Conservation (phyloP, 2,329 filamentous ascomycete genomes). For the Aspergillus sp. region DNA sequence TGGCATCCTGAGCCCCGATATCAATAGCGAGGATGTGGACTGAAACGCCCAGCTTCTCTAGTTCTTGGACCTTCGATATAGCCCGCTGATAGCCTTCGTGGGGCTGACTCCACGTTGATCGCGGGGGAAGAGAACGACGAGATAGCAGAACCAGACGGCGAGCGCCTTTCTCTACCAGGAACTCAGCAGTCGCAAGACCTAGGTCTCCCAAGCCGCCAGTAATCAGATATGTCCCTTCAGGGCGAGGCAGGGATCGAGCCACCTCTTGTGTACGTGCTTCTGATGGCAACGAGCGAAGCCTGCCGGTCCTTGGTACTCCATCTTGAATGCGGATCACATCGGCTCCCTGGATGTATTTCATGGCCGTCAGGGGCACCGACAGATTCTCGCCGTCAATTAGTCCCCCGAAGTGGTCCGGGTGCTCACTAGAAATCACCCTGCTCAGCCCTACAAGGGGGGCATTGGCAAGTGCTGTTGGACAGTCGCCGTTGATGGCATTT, state of each 20-base stretch:
- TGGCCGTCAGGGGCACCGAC: constrained; percentile 33
- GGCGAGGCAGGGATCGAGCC: background rate
- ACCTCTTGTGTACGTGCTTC: background rate
- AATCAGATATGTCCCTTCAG: constrained; percentile 43
- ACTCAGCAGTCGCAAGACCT: constrained; percentile 39
- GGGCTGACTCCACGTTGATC: constrained; percentile 27
- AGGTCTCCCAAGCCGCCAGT: constrained; percentile 45
- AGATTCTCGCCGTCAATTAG: constrained; percentile 38
- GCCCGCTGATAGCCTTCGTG: background rate
- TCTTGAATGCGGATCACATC: constrained; percentile 44
- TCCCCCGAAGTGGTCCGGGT: constrained; percentile 38
- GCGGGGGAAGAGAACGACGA: constrained; percentile 37
- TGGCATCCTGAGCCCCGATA: constrained; percentile 27
- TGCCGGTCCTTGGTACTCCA: constrained; percentile 34
- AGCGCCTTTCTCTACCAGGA: constrained; percentile 42
- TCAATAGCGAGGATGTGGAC: constrained; percentile 37
- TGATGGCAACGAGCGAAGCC: constrained; percentile 23
- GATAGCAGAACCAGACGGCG: constrained; percentile 44
- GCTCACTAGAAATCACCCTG: constrained; percentile 40
- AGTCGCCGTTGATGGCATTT: constrained; percentile 22
- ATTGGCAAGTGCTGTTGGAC: constrained; percentile 35
- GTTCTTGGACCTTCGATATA: constrained; percentile 24
- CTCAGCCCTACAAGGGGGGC: constrained; percentile 36
- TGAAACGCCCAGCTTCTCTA: constrained; percentile 35
- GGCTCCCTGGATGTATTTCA: constrained; percentile 39